These are phyloP conservation scores for Aureoboletus auriporus DNA, from an alignment of 768 basidiomycete genomes.

Conservation along the genomic window DNA sequence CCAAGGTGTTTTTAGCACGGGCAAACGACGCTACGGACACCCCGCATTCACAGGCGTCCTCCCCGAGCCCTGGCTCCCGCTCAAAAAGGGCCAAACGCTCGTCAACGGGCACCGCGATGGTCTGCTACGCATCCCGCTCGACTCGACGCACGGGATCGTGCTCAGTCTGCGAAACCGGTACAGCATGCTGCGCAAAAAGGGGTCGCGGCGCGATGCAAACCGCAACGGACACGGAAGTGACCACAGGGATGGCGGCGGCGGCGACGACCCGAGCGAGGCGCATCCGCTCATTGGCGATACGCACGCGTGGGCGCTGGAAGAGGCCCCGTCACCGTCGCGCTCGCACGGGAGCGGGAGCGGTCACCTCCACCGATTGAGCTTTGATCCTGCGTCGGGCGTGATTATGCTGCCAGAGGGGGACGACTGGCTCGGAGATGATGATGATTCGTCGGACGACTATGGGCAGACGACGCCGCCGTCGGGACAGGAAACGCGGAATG, in stretches of 20 bases:
- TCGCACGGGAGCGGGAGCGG: conserved; percentile 9
- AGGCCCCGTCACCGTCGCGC: conserved; percentile 8
- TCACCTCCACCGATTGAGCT: conserved; percentile 67
- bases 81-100: conserved; percentile 77
- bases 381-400: conserved; percentile 82
- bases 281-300: conserved; percentile 25
- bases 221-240: neutral
- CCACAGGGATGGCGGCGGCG: neutral
- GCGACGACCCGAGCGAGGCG: conserved; percentile 6
- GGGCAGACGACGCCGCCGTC: conserved; percentile 28
- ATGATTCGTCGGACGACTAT: conserved; percentile 42
- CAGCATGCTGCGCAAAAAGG: conserved; percentile 44
- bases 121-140: conserved; percentile 34
- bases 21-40: conserved; percentile 90
- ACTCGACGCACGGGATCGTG: conserved; percentile 65
- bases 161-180: conserved; percentile 76
- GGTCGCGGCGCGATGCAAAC: conserved; percentile 9
- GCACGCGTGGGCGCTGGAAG: conserved; percentile 4
- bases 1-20: conserved; percentile 54
- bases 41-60: conserved; percentile 92
- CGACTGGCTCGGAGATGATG: conserved; percentile 51
- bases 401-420: conserved; percentile 81
- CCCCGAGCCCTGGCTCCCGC: conserved; percentile 91
- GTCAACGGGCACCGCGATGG: conserved; percentile 47
- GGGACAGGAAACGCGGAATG: conserved; percentile 11